Conservation (phyloP, 139 green algal species). For the Auxenochlorella pyrenoidosa region DNA sequence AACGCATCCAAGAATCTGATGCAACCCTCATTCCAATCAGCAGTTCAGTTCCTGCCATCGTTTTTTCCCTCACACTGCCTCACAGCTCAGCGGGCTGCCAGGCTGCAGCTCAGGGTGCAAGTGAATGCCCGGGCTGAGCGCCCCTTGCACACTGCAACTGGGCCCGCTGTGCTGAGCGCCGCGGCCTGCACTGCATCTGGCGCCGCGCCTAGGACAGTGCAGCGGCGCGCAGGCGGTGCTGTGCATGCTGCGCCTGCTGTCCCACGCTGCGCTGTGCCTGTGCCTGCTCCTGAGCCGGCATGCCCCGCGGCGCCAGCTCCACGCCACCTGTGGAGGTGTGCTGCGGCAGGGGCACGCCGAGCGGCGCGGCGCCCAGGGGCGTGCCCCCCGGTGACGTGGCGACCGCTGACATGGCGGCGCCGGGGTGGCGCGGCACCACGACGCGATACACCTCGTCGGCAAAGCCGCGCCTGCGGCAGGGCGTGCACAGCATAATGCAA, state of each 20-base stretch:
- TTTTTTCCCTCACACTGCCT: too few species aligned
- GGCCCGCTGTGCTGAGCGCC: too few species aligned
- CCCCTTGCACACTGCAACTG: too few species aligned
- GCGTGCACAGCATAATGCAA: too few species aligned
- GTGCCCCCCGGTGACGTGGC: neutral
- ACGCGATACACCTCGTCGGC: constrained; percentile 47
- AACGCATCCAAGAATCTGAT: too few species aligned
- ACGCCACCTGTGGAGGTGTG: neutral
- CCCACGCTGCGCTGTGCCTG: neutral
- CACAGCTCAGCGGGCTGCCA: too few species aligned
- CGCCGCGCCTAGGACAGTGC: neutral
- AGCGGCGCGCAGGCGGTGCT: neutral
- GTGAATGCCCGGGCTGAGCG: too few species aligned
- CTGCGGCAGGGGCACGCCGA: neutral
- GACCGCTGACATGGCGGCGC: neutral
- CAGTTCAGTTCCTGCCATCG: too few species aligned
- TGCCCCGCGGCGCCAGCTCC: neutral
- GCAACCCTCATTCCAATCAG: too few species aligned
- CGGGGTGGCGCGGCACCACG: constrained; percentile 15
- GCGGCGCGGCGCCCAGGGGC: neutral
- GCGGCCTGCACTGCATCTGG: too few species aligned
- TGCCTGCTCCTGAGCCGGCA: neutral
- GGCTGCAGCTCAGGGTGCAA: too few species aligned
- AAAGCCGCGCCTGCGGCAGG: constrained; percentile 23
- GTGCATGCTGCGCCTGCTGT: too few species aligned